Conservation (phyloP, 345 rosid genomes). For the Physaria fendleri region DNA sequence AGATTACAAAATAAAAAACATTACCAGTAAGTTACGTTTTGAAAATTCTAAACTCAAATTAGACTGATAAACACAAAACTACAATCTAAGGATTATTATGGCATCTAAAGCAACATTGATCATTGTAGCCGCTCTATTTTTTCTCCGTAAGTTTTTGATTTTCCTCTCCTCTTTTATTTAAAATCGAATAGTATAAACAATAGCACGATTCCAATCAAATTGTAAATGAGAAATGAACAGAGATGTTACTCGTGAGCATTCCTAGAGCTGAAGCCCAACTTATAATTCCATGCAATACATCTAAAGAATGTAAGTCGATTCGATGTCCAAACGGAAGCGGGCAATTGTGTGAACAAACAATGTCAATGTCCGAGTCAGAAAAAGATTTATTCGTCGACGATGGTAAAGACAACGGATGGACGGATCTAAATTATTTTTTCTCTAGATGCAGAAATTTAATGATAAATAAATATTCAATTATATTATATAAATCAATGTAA, state of each 20-base stretch:
- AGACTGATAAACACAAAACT: background rate
- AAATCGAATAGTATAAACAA: background rate
- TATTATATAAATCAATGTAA: no score
- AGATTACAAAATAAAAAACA: background rate
- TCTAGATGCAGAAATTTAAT: no score
- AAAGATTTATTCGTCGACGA: background rate
- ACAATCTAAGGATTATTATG: background rate
- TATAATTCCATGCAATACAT: constrained; percentile 15
- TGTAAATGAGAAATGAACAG: background rate
- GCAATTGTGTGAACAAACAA: constrained; percentile 16
- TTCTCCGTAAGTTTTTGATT: constrained; percentile 14
- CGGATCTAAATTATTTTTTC: no score
- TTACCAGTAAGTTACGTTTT: background rate
- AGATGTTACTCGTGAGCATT: background rate
- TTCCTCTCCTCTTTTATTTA: background rate
- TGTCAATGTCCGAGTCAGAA: constrained; percentile 17
- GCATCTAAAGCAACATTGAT: constrained; percentile 7
- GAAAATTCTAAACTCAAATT: background rate
- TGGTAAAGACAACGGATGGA: no score
- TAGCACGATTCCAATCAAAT: background rate
- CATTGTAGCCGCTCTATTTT: background rate
- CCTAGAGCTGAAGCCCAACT: constrained; percentile 18
- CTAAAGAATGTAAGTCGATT: constrained; percentile 4
- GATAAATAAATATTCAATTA: no score
- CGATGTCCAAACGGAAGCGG: constrained; percentile 12